These are phyloP conservation scores for Suillus plorans DNA, from an alignment of 768 basidiomycete species.

Conservation along the genomic window DNA sequence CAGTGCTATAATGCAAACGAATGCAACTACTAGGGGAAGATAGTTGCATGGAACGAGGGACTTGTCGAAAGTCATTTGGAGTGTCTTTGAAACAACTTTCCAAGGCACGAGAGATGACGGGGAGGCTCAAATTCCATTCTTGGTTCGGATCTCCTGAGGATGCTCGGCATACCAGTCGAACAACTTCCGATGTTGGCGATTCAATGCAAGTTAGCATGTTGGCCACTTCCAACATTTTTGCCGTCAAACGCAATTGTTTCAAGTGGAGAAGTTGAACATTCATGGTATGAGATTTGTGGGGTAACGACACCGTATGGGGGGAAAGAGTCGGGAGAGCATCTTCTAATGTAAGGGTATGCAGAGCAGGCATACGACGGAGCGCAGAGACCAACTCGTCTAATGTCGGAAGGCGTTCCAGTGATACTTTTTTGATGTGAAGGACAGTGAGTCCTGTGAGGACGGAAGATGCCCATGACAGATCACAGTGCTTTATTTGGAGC, in stretches of 20 bases:
- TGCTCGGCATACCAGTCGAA: not conserved
- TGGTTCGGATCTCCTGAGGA: not conserved
- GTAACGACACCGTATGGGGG: not conserved
- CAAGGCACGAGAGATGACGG: not conserved
- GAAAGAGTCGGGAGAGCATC: constrained; percentile 30
- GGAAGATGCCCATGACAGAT: constrained; percentile 36
- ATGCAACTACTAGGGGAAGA: not conserved
- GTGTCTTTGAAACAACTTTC: not conserved
- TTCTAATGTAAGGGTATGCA: constrained; percentile 35
- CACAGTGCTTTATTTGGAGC: constrained; percentile 36
- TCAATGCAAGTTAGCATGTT: not conserved
- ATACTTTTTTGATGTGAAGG: constrained; percentile 35
- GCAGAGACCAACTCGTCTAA: constrained; percentile 31
- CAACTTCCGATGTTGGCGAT: not conserved
- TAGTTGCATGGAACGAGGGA: not conserved
- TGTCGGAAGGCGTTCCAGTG: constrained; percentile 26
- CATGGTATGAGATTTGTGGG: not conserved
- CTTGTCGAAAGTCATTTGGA: not conserved
- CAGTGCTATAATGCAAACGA: not conserved
- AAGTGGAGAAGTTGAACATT: constrained; percentile 1
- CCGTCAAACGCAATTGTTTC: not conserved
- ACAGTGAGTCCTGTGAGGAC: constrained; percentile 36
- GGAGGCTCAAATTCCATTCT: not conserved
- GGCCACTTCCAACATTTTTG: not conserved
- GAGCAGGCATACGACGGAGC: constrained; percentile 34